Base-by-base conservation (phyloP, 1,284 basidiomycete genomes). In the Nidula niveotomentosa region DNA sequence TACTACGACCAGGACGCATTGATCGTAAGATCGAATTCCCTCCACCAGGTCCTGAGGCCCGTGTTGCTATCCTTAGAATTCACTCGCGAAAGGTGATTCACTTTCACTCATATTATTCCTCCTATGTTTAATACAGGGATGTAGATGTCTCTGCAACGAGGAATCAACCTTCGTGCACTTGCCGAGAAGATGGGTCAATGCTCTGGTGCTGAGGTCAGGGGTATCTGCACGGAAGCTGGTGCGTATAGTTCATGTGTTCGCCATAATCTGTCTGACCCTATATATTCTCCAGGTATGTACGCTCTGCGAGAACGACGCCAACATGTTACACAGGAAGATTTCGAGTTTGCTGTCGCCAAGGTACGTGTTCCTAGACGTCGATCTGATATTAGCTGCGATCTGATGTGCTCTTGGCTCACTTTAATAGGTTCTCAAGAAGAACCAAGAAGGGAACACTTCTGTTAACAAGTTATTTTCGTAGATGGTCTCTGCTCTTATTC, bases 121-220 rank as follows among this genome's bases (percentile, higher is more conserved):
- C 18, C 18, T 47, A 15, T 18, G 3, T 10, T 47, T 47, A 13
- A 10, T 13, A 49, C 18, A 33, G 6, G 9, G 7, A 17, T 44
- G 36, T 60, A 94, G 91, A 99, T 98, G 97, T 98, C 95, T 5
- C 79, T 99, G 45, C 96, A 98, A 77, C 86, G 96, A 57, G 96
- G 96, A 5, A 98, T 99, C 75, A 96, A 99, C 75, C 83, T 98
- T 33, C 90, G 94, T 36, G 87, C 91, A 1, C 80, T 98, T 12
- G 96, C 96, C 0, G 96, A 98, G 72, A 98, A 98, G 83, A 99
- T 98, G 96, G 96, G 96, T 2, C 93, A 96, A 67, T 98, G 96
- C 69, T 97, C 94, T 1, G 96, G 96, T 66, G 96, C 96, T 6
- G 96, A 99, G 72, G 96, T 98, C 9, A 85, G 96, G 36, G 96